Percentiles rank a stretch among this genome's conserved stretches.
Evolutionary conservation across 2,329 filamentous ascomycete genomes (phyloP).

Genomic region (Aspergillus tubingensis): DNA sequence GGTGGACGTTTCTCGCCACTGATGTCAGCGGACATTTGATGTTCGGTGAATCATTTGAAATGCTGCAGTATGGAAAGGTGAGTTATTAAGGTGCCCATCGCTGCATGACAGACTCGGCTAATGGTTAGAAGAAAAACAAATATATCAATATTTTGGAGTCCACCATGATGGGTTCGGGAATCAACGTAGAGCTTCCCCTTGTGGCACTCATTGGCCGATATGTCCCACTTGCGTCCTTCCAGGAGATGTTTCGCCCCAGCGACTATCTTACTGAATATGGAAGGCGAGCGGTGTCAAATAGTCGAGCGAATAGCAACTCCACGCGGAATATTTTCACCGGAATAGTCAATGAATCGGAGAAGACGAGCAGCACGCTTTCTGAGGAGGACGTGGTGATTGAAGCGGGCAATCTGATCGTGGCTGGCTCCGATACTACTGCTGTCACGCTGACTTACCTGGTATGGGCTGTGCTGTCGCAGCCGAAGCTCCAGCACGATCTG

Average conservation of each 20-base stretch:
- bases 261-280: constrained; percentile 16
- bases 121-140: constrained; percentile 36
- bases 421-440: constrained; percentile 54
- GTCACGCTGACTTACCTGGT: constrained; percentile 51
- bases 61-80: constrained; percentile 52
- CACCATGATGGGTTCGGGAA: constrained; percentile 13
- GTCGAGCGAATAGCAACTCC: constrained; percentile 17
- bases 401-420: constrained; percentile 47
- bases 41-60: constrained; percentile 55
- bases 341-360: constrained; percentile 40
- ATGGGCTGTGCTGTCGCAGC: constrained; percentile 35
- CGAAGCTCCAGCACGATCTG: constrained; percentile 48
- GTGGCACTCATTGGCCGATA: constrained; percentile 10
- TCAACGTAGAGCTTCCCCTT: constrained; percentile 13
- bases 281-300: constrained; percentile 19
- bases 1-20: constrained; percentile 54
- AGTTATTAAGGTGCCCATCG: not conserved
- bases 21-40: constrained; percentile 54
- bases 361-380: constrained; percentile 22
- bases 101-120: not conserved
- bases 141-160: constrained; percentile 41
- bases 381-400: constrained; percentile 40
- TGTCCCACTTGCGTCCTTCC: constrained; percentile 9
- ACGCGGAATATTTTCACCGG: constrained; percentile 41
- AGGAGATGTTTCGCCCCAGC: constrained; percentile 11